Conservation (phyloP, 2,329 filamentous ascomycete genomes). For the Pestalotiopsis fici region DNA sequence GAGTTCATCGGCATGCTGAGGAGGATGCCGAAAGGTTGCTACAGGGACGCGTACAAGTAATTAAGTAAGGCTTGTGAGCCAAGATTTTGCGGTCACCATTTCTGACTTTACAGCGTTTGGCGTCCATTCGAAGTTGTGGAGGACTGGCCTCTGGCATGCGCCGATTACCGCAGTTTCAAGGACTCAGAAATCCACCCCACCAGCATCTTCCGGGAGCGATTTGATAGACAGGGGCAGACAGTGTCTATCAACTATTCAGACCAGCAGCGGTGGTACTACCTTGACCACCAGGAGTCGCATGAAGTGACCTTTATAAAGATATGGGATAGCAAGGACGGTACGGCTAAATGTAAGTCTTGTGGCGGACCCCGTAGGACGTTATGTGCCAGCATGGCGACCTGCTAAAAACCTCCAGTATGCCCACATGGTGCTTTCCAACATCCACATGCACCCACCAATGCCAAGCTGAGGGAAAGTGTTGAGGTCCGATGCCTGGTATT, state of each 20-base stretch:
- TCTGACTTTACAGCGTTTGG: slow-evolving; percentile 14
- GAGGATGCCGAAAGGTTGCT: not conserved
- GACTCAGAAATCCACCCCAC: slow-evolving; percentile 12
- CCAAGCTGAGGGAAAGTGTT: slow-evolving; percentile 13
- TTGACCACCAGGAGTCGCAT: slow-evolving; percentile 8
- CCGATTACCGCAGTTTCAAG: slow-evolving; percentile 13
- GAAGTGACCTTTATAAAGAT: slow-evolving; percentile 18
- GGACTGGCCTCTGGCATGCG: slow-evolving; percentile 13
- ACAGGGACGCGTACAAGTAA: not conserved
- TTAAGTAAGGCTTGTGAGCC: not conserved
- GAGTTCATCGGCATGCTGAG: no score
- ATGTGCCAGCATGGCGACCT: no score
- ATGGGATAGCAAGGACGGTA: slow-evolving; percentile 15
- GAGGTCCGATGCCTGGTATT: slow-evolving; percentile 17
- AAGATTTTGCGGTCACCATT: not conserved
- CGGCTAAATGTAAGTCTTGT: slow-evolving; percentile 7
- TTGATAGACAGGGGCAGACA: slow-evolving; percentile 11
- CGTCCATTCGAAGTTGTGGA: slow-evolving; percentile 12
- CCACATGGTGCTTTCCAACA: slow-evolving; percentile 17
- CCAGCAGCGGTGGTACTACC: slow-evolving; percentile 15
- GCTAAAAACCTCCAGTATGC: slow-evolving; percentile 17
- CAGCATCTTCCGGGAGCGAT: slow-evolving; percentile 8
- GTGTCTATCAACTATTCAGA: slow-evolving; percentile 10
- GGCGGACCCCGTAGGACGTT: not conserved
- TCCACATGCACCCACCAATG: slow-evolving; percentile 7